These are phyloP conservation scores for Creolimax fragrantissima DNA, from an alignment of 78 protist genomes.

Conservation along the genomic window DNA sequence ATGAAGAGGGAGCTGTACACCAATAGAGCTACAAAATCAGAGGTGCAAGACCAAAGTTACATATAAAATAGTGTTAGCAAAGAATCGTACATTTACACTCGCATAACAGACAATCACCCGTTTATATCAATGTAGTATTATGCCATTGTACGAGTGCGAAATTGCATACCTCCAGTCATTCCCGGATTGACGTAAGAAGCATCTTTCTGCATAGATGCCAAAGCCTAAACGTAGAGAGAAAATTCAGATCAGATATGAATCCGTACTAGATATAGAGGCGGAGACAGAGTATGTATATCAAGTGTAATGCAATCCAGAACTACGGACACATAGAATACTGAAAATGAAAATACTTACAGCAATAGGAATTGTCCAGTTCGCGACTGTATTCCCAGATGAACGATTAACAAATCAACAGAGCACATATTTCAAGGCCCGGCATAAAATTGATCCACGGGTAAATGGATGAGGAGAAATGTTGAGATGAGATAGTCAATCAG, in stretches of 20 bases:
- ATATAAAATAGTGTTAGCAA: background rate
- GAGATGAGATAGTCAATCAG: background rate
- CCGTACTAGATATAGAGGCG: background rate
- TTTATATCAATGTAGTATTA: too few relatives aligned
- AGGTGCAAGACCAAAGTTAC: background rate
- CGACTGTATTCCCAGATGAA: background rate
- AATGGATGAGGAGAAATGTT: background rate
- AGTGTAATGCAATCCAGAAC: background rate
- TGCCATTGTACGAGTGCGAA: too few relatives aligned
- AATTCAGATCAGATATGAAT: background rate
- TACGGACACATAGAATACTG: background rate
- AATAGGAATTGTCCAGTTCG: constrained; percentile 33
- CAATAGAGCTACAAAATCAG: background rate
- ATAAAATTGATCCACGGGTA: too few relatives aligned
- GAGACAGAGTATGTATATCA: background rate
- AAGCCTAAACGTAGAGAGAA: background rate
- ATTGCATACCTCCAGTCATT: constrained; percentile 32
- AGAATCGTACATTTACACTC: too few relatives aligned
- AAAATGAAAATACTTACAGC: background rate
- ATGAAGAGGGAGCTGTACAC: constrained; percentile 20
- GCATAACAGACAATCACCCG: too few relatives aligned
- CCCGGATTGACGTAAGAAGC: constrained; percentile 18
- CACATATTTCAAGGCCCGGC: too few relatives aligned
- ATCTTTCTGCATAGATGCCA: constrained; percentile 13
- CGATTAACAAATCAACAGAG: background rate